These are phyloP conservation scores for Cordyceps fumosorosea DNA, from an alignment of 2,329 filamentous ascomycete species.

Conservation along the genomic window DNA sequence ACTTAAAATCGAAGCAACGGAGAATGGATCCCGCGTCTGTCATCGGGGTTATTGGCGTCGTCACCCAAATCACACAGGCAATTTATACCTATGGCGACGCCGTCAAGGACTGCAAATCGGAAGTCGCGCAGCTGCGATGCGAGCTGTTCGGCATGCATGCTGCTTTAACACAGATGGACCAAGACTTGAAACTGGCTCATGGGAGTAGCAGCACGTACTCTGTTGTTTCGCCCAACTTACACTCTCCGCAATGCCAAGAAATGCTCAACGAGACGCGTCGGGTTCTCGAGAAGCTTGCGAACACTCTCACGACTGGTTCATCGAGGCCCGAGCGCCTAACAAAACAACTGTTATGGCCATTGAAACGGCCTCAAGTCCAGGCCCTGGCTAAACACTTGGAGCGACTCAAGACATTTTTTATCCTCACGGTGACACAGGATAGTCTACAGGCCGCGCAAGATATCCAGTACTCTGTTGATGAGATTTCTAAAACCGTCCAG, in stretches of 20 bases:
- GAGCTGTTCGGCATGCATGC: slow-evolving; percentile 12
- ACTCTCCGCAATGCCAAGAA: slow-evolving; percentile 1
- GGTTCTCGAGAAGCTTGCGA: neutral
- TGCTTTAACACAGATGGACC: slow-evolving; percentile 2
- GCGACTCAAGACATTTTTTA: slow-evolving; percentile 9
- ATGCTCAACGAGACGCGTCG: slow-evolving; percentile 6
- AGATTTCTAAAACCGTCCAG: neutral
- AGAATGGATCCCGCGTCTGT: slow-evolving; percentile 10
- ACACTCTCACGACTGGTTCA: neutral
- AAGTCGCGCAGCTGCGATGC: slow-evolving; percentile 7
- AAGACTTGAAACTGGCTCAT: neutral
- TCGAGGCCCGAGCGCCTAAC: neutral
- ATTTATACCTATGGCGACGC: slow-evolving; percentile 5
- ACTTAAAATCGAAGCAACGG: neutral
- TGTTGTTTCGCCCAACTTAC: neutral
- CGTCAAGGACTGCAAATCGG: slow-evolving; percentile 4
- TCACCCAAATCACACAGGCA: slow-evolving; percentile 1
- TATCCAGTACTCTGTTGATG: neutral
- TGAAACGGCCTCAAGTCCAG: slow-evolving; percentile 6
- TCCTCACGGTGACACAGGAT: slow-evolving; percentile 7
- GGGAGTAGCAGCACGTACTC: neutral
- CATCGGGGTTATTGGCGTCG: slow-evolving; percentile 7
- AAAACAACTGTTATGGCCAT: neutral
- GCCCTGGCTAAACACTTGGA: neutral
- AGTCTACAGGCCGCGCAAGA: neutral